phyloP scores from a whole-genome alignment of 228 moss, liverwort and hornwort genomes.

The Sphagnum fallax region DNA sequence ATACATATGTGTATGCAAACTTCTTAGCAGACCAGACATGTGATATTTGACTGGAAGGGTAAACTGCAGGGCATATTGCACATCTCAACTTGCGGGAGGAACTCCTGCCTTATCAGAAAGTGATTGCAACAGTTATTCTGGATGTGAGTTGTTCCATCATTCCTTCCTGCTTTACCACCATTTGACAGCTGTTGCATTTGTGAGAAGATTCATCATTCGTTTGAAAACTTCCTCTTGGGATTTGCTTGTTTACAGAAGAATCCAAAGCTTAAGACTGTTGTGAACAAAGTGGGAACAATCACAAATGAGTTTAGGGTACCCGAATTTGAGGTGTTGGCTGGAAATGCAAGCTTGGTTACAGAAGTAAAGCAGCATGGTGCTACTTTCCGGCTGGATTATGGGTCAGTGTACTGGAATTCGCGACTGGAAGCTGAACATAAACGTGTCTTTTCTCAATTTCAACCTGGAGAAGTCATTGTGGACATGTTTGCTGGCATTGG shows the following conservation, averaged over 20 bases:
- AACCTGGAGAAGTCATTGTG: conserved; percentile 69
- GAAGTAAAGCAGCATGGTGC: conserved; percentile 90
- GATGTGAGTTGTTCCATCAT: conserved; percentile 57
- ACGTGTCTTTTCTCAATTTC: conserved; percentile 66
- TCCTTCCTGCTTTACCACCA: not conserved
- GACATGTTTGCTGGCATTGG: conserved; percentile 99
- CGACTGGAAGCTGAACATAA: conserved; percentile 94
- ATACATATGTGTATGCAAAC: no score
- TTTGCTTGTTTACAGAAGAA: conserved; percentile 62
- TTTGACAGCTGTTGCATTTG: not conserved
- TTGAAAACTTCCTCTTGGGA: not conserved
- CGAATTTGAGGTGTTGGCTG: conserved; percentile 90
- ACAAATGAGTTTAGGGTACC: conserved; percentile 94
- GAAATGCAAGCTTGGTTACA: conserved; percentile 64
- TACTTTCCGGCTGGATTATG: conserved; percentile 75
- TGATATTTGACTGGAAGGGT: no score
- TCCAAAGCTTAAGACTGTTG: conserved; percentile 78
- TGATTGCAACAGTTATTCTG: conserved; percentile 87
- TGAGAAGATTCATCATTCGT: not conserved
- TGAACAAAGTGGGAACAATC: conserved; percentile 95
- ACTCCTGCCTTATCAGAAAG: conserved; percentile 59
- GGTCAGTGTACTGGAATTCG: conserved; percentile 94
- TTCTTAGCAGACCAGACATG: no score
- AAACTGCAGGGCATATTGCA: conserved; percentile 80
- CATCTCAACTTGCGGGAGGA: conserved; percentile 95